Percentiles rank a stretch among this genome's conserved stretches.
Evolutionary conservation across 1,139 yeast genomes (phyloP).

Genomic region (Geotrichum klebahnii): DNA sequence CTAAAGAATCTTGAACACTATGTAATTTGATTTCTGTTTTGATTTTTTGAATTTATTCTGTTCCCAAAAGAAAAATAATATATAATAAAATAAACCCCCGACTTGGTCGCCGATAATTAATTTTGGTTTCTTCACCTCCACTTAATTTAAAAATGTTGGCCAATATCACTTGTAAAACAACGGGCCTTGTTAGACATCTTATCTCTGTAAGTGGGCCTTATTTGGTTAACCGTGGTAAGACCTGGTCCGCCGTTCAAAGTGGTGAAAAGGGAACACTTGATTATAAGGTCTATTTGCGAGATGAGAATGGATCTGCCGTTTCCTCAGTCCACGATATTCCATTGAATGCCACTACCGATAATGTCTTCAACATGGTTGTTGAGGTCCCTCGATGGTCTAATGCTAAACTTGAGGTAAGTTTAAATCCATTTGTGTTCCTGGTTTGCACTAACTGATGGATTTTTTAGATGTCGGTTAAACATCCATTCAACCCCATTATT

Average conservation of each 20-base stretch:
- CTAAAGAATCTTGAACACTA: conserved; percentile 1
- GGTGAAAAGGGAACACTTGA: conserved; percentile 82
- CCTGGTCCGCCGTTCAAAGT: conserved; percentile 50
- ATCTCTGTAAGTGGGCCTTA: not conserved
- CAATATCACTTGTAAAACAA: not conserved
- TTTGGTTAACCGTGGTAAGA: not conserved
- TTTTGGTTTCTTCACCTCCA: not conserved
- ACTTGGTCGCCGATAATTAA: not conserved
- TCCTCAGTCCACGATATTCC: conserved; percentile 80
- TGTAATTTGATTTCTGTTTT: not conserved
- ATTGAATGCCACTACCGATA: conserved; percentile 50
- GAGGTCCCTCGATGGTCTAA: conserved; percentile 96
- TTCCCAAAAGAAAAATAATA: not conserved
- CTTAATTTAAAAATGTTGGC: not conserved
- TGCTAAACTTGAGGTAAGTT: conserved; percentile 71
- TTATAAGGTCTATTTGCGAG: conserved; percentile 52
- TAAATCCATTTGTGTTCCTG: conserved; percentile 32
- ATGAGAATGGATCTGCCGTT: conserved; percentile 56
- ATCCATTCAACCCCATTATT: conserved; percentile 73
- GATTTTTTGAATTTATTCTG: not conserved
- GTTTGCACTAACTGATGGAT: conserved; percentile 22
- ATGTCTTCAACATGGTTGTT: conserved; percentile 79
- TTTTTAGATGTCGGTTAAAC: conserved; percentile 16
- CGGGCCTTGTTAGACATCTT: not conserved
- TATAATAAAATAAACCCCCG: not conserved